These are phyloP conservation scores for Westerdykella ornata DNA, from an alignment of 2,329 filamentous ascomycete genomes.

Conservation along the genomic window DNA sequence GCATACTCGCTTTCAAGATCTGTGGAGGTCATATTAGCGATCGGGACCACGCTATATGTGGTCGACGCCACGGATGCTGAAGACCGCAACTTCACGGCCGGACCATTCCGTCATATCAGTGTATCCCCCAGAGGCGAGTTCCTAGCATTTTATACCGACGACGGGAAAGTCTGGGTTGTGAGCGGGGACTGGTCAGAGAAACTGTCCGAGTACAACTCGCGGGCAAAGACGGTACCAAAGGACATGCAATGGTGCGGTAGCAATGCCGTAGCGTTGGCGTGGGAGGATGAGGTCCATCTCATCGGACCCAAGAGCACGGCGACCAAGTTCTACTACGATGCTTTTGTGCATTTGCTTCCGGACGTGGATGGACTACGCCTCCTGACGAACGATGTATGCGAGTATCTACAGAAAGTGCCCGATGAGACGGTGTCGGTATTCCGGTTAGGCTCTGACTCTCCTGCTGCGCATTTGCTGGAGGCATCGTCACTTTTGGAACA, in stretches of 20 bases:
- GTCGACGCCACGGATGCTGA: slow-evolving; percentile 86
- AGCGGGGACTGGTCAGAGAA: slow-evolving; percentile 92
- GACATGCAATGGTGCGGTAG: slow-evolving; percentile 95
- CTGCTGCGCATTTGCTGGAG: slow-evolving; percentile 87
- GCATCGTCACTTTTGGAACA: slow-evolving; percentile 85
- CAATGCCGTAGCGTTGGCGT: slow-evolving; percentile 85
- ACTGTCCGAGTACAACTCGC: slow-evolving; percentile 84
- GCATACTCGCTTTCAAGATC: slow-evolving; percentile 83
- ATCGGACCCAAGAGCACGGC: slow-evolving; percentile 77
- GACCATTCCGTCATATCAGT: slow-evolving; percentile 82
- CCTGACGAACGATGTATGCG: slow-evolving; percentile 88
- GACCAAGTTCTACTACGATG: slow-evolving; percentile 80
- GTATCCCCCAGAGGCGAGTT: slow-evolving; percentile 88
- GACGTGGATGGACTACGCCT: slow-evolving; percentile 86
- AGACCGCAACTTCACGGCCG: slow-evolving; percentile 83
- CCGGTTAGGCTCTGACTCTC: slow-evolving; percentile 75
- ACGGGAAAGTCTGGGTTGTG: slow-evolving; percentile 82
- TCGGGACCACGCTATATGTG: slow-evolving; percentile 75
- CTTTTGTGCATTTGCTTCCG: slow-evolving; percentile 78
- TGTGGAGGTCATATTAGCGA: slow-evolving; percentile 84
- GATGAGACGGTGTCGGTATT: slow-evolving; percentile 84
- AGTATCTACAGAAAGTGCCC: slow-evolving; percentile 92
- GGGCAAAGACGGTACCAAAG: slow-evolving; percentile 74
- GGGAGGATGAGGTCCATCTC: slow-evolving; percentile 96
- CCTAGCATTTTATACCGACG: slow-evolving; percentile 77